Evolutionary conservation across 805 yeast species (phyloP).

Genomic region (Sugiyamaella smithiae): DNA sequence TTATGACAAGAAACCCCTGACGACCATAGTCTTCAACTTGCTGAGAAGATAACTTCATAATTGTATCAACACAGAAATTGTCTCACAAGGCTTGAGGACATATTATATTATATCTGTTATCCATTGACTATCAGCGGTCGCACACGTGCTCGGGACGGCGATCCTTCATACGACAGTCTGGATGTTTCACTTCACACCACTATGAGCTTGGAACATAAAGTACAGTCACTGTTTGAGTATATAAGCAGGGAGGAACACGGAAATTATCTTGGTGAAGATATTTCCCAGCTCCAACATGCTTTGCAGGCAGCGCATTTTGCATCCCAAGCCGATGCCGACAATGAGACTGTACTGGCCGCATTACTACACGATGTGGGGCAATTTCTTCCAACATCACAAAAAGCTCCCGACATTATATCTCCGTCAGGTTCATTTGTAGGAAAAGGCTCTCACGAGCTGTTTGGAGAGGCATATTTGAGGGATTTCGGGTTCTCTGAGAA

Average conservation of each 20-base stretch:
- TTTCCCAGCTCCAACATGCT: conserved; percentile 19
- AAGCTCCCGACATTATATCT: conserved; percentile 14
- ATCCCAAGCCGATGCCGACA: conserved; percentile 14
- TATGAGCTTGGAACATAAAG: background rate
- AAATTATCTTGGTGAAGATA: conserved; percentile 17
- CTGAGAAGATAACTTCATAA: background rate
- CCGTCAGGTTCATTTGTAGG: conserved; percentile 9
- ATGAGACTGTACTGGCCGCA: conserved; percentile 17
- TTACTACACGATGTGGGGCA: conserved; percentile 17
- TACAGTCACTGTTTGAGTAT: conserved; percentile 13
- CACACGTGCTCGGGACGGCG: too few relatives aligned
- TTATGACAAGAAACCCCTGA: conserved; percentile 15
- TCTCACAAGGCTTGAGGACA: too few relatives aligned
- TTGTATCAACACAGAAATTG: too few relatives aligned
- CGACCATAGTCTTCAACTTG: conserved; percentile 10
- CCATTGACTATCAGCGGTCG: too few relatives aligned
- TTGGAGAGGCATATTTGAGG: conserved; percentile 16
- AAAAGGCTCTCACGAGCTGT: conserved; percentile 14
- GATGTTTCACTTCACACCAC: too few relatives aligned
- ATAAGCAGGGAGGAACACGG: conserved; percentile 15
- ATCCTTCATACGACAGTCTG: too few relatives aligned
- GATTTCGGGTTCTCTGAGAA: conserved; percentile 19
- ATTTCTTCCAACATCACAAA: conserved; percentile 11
- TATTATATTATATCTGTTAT: too few relatives aligned
- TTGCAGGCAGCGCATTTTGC: conserved; percentile 18